A percentile compares a stretch with the other conserved stretches of the same genome.
These are phyloP conservation scores for Exobasidium rhododendri DNA, from an alignment of 1,284 basidiomycete species.

Conservation along the genomic window DNA sequence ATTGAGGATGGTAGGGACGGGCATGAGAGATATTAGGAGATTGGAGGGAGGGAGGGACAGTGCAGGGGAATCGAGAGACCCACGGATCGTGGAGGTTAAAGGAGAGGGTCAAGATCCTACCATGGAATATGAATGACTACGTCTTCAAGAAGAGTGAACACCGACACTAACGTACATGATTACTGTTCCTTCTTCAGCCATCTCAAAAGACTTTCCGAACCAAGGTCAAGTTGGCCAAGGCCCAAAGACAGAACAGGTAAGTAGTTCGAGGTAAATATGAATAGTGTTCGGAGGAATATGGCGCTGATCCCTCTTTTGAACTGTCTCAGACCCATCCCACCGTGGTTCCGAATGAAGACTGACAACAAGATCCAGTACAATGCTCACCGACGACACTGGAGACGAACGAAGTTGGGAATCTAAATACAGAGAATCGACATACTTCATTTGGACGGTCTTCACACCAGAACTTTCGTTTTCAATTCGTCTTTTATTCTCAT, in stretches of 20 bases:
- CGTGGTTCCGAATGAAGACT: conserved; percentile 97
- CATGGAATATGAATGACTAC: too few relatives aligned
- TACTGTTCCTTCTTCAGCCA: conserved; percentile 64
- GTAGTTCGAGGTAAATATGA: conserved; percentile 7
- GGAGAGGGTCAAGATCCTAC: too few relatives aligned
- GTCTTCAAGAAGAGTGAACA: too few relatives aligned
- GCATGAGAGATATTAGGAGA: not conserved
- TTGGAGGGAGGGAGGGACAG: not conserved
- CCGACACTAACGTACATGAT: too few relatives aligned
- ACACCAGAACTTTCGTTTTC: not conserved
- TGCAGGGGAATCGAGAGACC: too few relatives aligned
- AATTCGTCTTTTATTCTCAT: not conserved
- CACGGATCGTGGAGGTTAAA: too few relatives aligned
- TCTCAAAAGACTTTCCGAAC: conserved; percentile 97
- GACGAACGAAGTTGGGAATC: conserved; percentile 14
- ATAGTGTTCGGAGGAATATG: not conserved
- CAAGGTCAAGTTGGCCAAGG: conserved; percentile 96
- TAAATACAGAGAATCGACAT: not conserved
- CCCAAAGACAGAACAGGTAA: conserved; percentile 88
- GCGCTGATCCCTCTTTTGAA: not conserved
- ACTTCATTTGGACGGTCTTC: not conserved
- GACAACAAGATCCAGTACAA: conserved; percentile 87
- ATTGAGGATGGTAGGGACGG: conserved; percentile 1
- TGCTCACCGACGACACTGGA: conserved; percentile 41
- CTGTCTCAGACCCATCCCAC: conserved; percentile 75